Base-by-base conservation (phyloP, 2,329 filamentous ascomycete species). In the Arthrobotrys sinensis region DNA sequence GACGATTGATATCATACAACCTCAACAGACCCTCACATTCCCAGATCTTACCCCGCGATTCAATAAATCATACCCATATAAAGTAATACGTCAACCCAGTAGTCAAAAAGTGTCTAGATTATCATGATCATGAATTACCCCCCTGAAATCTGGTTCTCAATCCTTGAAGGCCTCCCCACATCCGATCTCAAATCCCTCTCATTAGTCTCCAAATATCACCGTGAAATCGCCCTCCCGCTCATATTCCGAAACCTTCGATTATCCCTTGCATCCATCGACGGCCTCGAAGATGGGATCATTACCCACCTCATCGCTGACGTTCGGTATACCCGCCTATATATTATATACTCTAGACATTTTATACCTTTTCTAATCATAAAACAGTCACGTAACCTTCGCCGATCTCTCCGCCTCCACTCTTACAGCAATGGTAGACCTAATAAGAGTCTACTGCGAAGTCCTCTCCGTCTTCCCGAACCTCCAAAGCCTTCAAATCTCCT, bases 111-210 rank as follows among this genome's bases (percentile, higher is more conserved):
- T 28, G 24, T 28, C 24, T 4, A 28, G 4, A 4, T 28, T 28
- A 38, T 38, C 12, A 38, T 38, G 36, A 12, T 6, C 6, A 53
- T 36, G 32, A 3, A 36, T 14, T 55, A 1, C 10, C 63, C 46
- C 11, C 45, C 34, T 4, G 64, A 70, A n/a, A 38, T 70, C 24
- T 63, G 67, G 67, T 48, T 62, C n/a, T 16, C 32, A n/a, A 40
- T 70, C 6, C 38, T 62, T 32, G 43, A 62, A 14, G 28, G 16
- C 7, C 43, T 70, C 1, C 53, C 32, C 21, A 19, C 19, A 14
- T 32, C 28, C 14, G 24, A 32, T 14, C 12, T 70, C 24, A 70
- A 63, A 32, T 21, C 55, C 1, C 28, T 63, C 12, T n/a, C 67
- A 6, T 34, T 70, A 6, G 11, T 19, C 4, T 70, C 67, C 2